These are phyloP conservation scores for Massarina eburnea DNA, from an alignment of 2,329 filamentous ascomycete genomes.

Conservation along the genomic window DNA sequence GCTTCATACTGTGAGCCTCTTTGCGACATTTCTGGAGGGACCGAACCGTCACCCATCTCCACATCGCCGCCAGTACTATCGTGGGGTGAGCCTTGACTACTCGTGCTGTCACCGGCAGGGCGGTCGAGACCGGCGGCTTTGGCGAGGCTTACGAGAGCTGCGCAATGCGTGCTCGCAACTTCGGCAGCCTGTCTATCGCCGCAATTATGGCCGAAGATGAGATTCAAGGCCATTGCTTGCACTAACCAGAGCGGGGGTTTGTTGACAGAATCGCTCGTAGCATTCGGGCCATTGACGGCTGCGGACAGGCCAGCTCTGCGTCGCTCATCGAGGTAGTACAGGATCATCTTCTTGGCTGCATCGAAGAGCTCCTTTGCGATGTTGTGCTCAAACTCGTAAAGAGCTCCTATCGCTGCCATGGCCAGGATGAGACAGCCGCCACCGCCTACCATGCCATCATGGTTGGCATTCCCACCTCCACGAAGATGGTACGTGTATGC, in stretches of 20 bases:
- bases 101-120: slow-evolving; percentile 38
- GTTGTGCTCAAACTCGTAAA: slow-evolving; percentile 82
- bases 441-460: slow-evolving; percentile 66
- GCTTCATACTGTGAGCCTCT: slow-evolving; percentile 49
- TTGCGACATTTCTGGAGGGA: slow-evolving; percentile 21
- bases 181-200: slow-evolving; percentile 88
- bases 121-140: slow-evolving; percentile 79
- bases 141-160: slow-evolving; percentile 85
- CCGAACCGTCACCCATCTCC: slow-evolving; percentile 55
- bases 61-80: slow-evolving; percentile 56
- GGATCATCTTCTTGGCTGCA: slow-evolving; percentile 92
- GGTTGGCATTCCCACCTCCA: slow-evolving; percentile 57
- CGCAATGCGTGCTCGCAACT: slow-evolving; percentile 89
- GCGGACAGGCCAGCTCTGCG: slow-evolving; percentile 78
- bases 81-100: slow-evolving; percentile 21
- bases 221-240: slow-evolving; percentile 94
- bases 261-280: slow-evolving; percentile 60
- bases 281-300: slow-evolving; percentile 56
- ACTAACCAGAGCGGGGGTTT: slow-evolving; percentile 91
- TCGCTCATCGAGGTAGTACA: slow-evolving; percentile 87
- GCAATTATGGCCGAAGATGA: slow-evolving; percentile 93
- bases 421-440: slow-evolving; percentile 84
- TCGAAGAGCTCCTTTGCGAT: slow-evolving; percentile 86
- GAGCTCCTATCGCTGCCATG: slow-evolving; percentile 81
- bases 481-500: slow-evolving; percentile 64